Base-by-base conservation (phyloP, 164 flowering plant genomes). In the Kingdonia uniflora region DNA sequence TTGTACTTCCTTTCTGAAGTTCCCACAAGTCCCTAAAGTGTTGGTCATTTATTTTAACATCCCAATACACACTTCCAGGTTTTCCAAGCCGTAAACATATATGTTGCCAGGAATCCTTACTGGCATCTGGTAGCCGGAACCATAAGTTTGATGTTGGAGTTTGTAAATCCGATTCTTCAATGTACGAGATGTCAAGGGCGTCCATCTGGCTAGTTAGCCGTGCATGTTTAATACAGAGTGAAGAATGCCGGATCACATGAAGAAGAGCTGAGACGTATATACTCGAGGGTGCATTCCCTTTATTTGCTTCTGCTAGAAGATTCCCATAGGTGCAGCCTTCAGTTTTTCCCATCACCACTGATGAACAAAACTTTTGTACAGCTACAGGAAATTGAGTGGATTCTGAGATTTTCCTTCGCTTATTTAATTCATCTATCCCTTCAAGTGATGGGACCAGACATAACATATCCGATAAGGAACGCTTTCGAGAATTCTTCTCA, bases 1-100 rank as follows among this genome's bases (percentile, higher is more conserved):
- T 69, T 23, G 52, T 66, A 69, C 71, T 72, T 56, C 86, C 97
- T 63, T 83, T 89, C 59, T 89, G 95, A 71, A 94, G 95, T 54
- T 89, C 99, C 97, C 96, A 85, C 72, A 94, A 65, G 67, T 94
- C 99, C 60, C 78, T 76, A 60, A 87, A 89, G 65, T 94, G 89
- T 55, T 81, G 87, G 59, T 94, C 99, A 68, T 68, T 80, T 49
- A 94, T 88, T 69, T 94, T 94, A 42, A 94, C 97, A 76, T 89
- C 96, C 99, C 99, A 94, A 61, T 65, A 72, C 94, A 85, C 75
- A 72, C 81, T 87, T 68, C 97, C 99, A 47, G 97, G 97, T 69
- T 76, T 75, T 42, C 99, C 99, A 68, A 89, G 92, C 51, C 88
- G 76, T 73, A 94, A 73, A 72, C 97, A 89, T 57, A 89, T 80